Conservation (phyloP, 2,329 filamentous ascomycete genomes). For the Penicillium sp. region DNA sequence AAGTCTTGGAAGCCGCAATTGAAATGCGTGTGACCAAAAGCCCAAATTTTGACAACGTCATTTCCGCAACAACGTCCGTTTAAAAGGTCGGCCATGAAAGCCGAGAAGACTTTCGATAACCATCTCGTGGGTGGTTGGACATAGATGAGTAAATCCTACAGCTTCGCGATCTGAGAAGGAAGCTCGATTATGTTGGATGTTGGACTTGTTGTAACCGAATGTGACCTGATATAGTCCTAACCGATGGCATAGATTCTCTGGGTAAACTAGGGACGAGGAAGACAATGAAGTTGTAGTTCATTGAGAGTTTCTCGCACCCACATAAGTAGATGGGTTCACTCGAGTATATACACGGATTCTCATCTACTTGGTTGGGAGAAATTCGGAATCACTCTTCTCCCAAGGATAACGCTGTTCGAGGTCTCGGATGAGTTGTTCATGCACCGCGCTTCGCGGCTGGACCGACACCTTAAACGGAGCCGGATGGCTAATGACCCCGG, state of each 20-base stretch:
- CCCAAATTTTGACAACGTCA: no score
- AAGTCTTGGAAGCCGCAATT: no score
- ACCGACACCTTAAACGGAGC: slow-evolving; percentile 35
- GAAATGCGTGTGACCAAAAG: no score
- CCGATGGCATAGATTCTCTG: neutral
- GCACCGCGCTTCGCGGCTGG: slow-evolving; percentile 33
- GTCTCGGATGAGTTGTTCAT: slow-evolving; percentile 34
- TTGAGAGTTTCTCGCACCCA: neutral
- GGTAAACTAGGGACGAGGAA: neutral
- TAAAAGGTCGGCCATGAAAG: no score
- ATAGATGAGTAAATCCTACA: neutral
- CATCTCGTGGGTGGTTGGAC: neutral
- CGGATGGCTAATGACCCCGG: slow-evolving; percentile 35
- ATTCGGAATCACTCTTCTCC: slow-evolving; percentile 39
- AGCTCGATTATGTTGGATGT: neutral
- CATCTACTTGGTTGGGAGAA: neutral
- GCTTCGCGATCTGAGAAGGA: neutral
- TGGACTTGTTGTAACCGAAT: neutral
- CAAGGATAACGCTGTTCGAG: slow-evolving; percentile 40
- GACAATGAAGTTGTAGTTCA: neutral
- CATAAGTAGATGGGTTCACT: neutral
- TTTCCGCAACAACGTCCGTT: no score
- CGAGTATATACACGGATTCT: neutral
- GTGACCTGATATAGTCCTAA: neutral
- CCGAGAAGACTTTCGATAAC: no score